A percentile compares a stretch with the other conserved stretches of the same genome.
phyloP scores from a whole-genome alignment of 306 rosid species.

The Quercus variabilis region DNA sequence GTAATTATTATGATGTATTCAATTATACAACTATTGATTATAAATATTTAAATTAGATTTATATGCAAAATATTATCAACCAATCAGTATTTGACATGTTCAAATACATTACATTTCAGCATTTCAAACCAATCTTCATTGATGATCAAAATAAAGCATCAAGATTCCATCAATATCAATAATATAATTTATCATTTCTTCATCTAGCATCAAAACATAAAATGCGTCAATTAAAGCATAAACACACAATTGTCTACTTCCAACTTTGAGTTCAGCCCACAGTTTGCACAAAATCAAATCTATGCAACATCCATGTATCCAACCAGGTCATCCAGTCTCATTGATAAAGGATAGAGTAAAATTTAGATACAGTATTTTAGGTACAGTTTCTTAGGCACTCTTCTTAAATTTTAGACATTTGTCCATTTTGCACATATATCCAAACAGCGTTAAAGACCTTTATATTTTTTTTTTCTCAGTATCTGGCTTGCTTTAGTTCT shows the following conservation, averaged over 20 bases:
- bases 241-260: constrained; percentile 8
- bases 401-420: too few relatives aligned
- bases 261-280: constrained; percentile 9
- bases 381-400: accelerated
- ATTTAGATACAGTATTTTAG: too few relatives aligned
- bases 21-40: too few relatives aligned
- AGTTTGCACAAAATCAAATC: constrained; percentile 8
- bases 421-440: too few relatives aligned
- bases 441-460: too few relatives aligned
- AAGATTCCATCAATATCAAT: neutral
- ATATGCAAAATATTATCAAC: too few relatives aligned
- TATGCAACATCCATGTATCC: constrained; percentile 1
- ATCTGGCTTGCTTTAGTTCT: too few relatives aligned
- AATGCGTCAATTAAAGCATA: neutral
- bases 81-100: neutral
- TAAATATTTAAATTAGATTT: too few relatives aligned
- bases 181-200: neutral
- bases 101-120: neutral
- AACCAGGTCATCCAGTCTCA: constrained; percentile 23
- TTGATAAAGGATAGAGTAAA: neutral
- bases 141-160: neutral
- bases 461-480: too few relatives aligned
- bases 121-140: neutral
- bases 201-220: constrained; percentile 15
- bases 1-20: too few relatives aligned